Percentiles rank a stretch among this genome's conserved stretches.
Evolutionary conservation across 2,329 filamentous ascomycete species (phyloP).

Genomic region (Calycina herbarum): DNA sequence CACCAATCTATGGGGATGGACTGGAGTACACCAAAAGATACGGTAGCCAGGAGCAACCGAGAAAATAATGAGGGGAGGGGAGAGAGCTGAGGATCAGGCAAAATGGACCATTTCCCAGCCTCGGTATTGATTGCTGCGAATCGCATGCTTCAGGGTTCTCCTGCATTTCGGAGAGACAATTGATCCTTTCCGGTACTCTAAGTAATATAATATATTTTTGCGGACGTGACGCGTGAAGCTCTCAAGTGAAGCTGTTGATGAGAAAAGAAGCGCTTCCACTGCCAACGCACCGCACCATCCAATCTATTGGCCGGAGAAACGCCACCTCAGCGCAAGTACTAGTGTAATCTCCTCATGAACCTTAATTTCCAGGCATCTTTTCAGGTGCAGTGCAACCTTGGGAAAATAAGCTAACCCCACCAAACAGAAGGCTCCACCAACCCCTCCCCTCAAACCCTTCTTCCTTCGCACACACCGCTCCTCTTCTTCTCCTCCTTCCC

Average conservation of each 20-base stretch:
- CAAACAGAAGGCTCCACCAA: constrained; percentile 1
- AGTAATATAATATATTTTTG: neutral
- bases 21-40: neutral
- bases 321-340: too few species aligned
- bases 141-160: neutral
- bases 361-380: neutral
- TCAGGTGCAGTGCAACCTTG: neutral
- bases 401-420: neutral
- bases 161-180: neutral
- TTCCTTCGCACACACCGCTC: constrained; percentile 17
- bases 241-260: neutral
- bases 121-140: neutral
- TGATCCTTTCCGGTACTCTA: neutral
- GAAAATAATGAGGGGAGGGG: neutral
- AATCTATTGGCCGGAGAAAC: neutral
- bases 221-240: neutral
- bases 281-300: neutral
- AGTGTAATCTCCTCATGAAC: neutral
- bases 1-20: neutral
- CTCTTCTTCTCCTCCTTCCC: constrained; percentile 17
- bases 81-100: constrained; percentile 1
- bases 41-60: neutral
- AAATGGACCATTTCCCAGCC: neutral
- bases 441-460: constrained; percentile 16
- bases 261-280: neutral